Evolutionary conservation across 2,329 filamentous ascomycete genomes (phyloP), one percentile per base, ranked within the genome.

Genomic region (Ceratocystiopsis minuta): DNA sequence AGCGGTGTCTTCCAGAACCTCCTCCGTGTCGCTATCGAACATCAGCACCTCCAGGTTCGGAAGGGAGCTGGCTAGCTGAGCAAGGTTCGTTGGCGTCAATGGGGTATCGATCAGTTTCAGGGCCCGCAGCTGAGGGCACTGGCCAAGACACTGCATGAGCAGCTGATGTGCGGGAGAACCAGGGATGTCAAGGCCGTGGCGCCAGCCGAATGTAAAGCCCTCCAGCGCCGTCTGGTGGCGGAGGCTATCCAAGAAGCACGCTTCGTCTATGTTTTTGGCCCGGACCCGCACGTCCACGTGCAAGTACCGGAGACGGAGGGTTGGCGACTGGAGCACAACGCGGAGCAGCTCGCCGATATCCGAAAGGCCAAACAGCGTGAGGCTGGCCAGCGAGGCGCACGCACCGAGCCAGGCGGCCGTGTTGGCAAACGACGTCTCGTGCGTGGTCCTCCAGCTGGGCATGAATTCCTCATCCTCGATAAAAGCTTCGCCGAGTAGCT

Each of bases 31-130:
- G 36, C 75, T 74, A 36, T 64, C 66, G 39, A 79, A 65, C 37
- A 61, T 66, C 14, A 80, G 55, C 13, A 71, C 65, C 48, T 76
- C 70, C 0, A 81, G 60, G 15, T 60, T 52, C 0, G 55, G 55
- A 11, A 75, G 55, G 11, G 59, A 53, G 2, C 53, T 45, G 18
- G 66, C 60, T 15, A 80, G 60, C 3, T 50, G 50, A 12, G 59
- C 53, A 32, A 79, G 58, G 34, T 78, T 66, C 10, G 59, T 54
- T 9, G 65, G 57, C 0, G 56, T 60, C 45, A 78, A 65, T 2
- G 61, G 66, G 5, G 72, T 61, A 28, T 66, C 60, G 31, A 65
- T 60, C 2, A 77, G 54, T 34, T 70, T 63, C 3, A 80, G 59
- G 16, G 66, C 60, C 18, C 60, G 65, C 15, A 80, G 61, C 10